Evolutionary conservation across 2,329 filamentous ascomycete genomes (phyloP).

Genomic region (Nannizzia gypsea): DNA sequence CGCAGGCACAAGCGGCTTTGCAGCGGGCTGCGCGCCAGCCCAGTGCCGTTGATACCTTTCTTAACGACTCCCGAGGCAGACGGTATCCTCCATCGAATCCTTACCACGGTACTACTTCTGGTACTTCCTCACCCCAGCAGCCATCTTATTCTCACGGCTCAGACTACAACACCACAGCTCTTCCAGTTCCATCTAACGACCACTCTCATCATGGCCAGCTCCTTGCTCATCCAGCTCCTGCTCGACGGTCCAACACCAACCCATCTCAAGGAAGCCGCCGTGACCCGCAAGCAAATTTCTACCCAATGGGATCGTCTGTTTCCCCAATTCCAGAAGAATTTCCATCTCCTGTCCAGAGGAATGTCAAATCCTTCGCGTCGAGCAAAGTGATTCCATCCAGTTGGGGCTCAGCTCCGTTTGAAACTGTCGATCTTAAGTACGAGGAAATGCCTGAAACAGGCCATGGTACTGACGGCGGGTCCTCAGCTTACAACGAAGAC

Average conservation of each 20-base stretch:
- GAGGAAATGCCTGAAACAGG: not conserved
- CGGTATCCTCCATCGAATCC: not conserved
- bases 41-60: not conserved
- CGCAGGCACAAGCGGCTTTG: not conserved
- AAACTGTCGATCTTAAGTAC: slow-evolving; percentile 35
- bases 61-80: not conserved
- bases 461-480: slow-evolving; percentile 4
- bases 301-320: slow-evolving; percentile 50
- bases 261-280: not conserved
- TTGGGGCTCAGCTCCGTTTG: slow-evolving; percentile 45
- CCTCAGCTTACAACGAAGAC: slow-evolving; percentile 17
- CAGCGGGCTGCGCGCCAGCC: not conserved
- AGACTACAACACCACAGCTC: not conserved
- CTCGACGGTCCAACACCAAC: slow-evolving; percentile 20
- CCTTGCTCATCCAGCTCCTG: slow-evolving; percentile 17
- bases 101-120: not conserved
- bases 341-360: slow-evolving; percentile 40
- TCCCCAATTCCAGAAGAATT: slow-evolving; percentile 67
- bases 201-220: not conserved
- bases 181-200: not conserved
- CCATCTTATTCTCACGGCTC: not conserved
- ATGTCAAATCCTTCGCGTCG: slow-evolving; percentile 54
- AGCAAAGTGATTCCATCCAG: slow-evolving; percentile 60
- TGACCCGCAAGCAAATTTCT: slow-evolving; percentile 37
- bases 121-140: not conserved